Evolutionary conservation across 148 eudicot species (phyloP).

Genomic region (Spergularia bocconei): DNA sequence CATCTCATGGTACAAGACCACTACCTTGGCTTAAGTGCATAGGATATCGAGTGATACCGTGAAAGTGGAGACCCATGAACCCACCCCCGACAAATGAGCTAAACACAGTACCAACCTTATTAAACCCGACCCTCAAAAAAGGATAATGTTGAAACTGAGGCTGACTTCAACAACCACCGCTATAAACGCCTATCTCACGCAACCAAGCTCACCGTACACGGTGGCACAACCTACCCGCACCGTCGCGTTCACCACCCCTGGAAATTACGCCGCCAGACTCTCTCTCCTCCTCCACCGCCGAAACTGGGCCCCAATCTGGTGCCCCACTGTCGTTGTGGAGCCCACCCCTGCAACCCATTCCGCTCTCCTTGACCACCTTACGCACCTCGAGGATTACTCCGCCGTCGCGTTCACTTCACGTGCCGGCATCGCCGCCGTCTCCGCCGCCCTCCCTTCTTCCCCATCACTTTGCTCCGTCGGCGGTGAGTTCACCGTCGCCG

Average conservation of each 20-base stretch:
- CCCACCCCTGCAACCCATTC: slow-evolving; percentile 48
- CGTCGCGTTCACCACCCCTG: slow-evolving; percentile 77
- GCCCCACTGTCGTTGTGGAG: slow-evolving; percentile 60
- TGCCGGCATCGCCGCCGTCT: slow-evolving; percentile 67
- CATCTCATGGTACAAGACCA: no score
- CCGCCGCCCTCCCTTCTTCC: slow-evolving; percentile 35
- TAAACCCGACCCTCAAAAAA: no score
- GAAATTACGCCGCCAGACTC: slow-evolving; percentile 65
- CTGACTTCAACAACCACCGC: not conserved
- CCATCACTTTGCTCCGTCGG: slow-evolving; percentile 37
- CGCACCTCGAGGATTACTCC: slow-evolving; percentile 47
- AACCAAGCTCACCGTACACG: slow-evolving; percentile 4
- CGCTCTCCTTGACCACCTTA: slow-evolving; percentile 23
- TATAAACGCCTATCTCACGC: not conserved
- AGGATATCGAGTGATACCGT: no score
- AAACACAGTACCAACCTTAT: no score
- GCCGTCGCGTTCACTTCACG: slow-evolving; percentile 88
- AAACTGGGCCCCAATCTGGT: slow-evolving; percentile 66
- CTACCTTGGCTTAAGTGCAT: no score
- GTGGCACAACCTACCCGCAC: slow-evolving; percentile 20
- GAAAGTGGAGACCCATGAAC: no score
- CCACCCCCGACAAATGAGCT: no score
- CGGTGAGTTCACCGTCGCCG: slow-evolving; percentile 41
- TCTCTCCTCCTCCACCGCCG: slow-evolving; percentile 44
- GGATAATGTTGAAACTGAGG: slow-evolving; percentile 4